These are phyloP conservation scores for Breynia disticha DNA, from an alignment of 441 rosid species.

Conservation along the genomic window DNA sequence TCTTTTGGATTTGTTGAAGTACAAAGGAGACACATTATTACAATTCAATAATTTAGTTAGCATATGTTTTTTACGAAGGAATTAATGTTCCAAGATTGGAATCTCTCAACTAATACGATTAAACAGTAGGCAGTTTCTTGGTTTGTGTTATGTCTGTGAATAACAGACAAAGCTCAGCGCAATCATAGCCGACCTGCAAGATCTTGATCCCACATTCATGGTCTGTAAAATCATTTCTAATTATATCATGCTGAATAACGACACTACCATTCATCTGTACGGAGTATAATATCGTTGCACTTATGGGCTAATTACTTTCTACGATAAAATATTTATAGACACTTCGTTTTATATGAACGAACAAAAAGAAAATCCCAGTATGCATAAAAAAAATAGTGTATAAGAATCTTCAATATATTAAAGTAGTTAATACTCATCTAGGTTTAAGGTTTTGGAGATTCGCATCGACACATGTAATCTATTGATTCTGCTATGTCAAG, in stretches of 20 bases:
- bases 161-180: conserved; percentile 42
- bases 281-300: neutral
- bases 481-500: no score
- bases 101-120: conserved; percentile 12
- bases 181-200: conserved; percentile 60
- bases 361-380: no score
- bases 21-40: conserved; percentile 35
- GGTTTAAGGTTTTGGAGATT: no score
- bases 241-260: neutral
- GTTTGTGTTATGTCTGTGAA: conserved; percentile 45
- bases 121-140: conserved; percentile 28
- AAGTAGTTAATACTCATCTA: no score
- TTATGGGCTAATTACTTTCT: no score
- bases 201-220: conserved; percentile 48
- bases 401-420: no score
- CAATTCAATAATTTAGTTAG: conserved; percentile 23
- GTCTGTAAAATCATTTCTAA: conserved; percentile 14
- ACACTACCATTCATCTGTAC: neutral
- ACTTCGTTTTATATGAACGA: no score
- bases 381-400: no score
- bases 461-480: no score
- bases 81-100: conserved; percentile 31
- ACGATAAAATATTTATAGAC: no score
- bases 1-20: conserved; percentile 14
- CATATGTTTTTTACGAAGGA: conserved; percentile 14